These are phyloP conservation scores for Aspergillus cejpii DNA, from an alignment of 2,329 filamentous ascomycete species.

Conservation along the genomic window DNA sequence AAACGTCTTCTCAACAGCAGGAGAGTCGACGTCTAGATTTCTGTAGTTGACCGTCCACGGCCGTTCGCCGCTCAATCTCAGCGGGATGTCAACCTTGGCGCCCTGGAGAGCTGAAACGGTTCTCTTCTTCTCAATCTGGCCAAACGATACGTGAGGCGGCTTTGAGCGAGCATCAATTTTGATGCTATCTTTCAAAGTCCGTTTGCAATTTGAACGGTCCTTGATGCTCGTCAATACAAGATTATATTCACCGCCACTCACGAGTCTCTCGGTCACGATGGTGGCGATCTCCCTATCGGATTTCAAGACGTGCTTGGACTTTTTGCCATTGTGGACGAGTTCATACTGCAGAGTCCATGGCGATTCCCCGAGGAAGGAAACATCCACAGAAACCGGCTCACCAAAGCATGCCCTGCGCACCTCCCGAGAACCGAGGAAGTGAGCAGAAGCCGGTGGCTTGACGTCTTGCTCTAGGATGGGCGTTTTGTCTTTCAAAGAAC, in stretches of 20 bases:
- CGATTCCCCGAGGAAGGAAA: constrained; percentile 70
- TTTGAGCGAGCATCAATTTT: constrained; percentile 84
- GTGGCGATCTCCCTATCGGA: constrained; percentile 59
- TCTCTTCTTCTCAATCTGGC: constrained; percentile 72
- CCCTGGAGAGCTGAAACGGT: constrained; percentile 70
- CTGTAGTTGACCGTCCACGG: constrained; percentile 77
- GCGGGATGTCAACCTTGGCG: constrained; percentile 64
- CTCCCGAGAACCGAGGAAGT: constrained; percentile 53
- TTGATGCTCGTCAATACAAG: constrained; percentile 78
- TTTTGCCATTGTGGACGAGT: constrained; percentile 79
- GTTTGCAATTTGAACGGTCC: constrained; percentile 79
- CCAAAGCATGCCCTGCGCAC: constrained; percentile 69
- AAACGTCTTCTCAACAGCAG: constrained; percentile 45
- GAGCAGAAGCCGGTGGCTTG: constrained; percentile 80
- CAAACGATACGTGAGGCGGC: constrained; percentile 79
- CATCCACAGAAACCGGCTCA: constrained; percentile 66
- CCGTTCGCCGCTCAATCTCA: constrained; percentile 76
- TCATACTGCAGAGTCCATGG: constrained; percentile 92
- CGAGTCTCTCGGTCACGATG: constrained; percentile 68
- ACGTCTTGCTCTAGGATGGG: constrained; percentile 77
- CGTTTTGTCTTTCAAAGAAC: constrained; percentile 55
- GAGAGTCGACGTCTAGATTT: constrained; percentile 53
- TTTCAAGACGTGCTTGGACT: constrained; percentile 60
- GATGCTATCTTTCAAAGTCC: constrained; percentile 73
- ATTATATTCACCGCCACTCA: constrained; percentile 82